Conservation (phyloP, 208 protist species). For the Leishmania martiniquensis region DNA sequence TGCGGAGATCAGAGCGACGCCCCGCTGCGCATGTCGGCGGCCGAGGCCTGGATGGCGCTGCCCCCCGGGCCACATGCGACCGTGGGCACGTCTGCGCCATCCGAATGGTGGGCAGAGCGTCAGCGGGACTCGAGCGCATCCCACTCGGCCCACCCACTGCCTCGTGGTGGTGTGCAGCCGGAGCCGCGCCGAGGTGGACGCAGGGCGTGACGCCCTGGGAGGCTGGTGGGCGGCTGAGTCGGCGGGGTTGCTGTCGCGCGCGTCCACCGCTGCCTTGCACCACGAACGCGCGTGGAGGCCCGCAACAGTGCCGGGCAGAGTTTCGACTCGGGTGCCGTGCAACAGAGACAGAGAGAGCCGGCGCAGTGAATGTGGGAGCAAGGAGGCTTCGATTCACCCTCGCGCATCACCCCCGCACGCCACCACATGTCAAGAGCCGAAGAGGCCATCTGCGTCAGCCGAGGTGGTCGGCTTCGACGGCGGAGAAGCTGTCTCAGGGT, state of each 20-base stretch:
- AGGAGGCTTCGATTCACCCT: background rate
- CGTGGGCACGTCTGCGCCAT: too few species aligned
- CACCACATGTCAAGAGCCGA: background rate
- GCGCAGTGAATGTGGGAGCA: too few species aligned
- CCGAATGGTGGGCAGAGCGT: too few species aligned
- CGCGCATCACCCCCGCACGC: background rate
- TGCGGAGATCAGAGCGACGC: too few species aligned
- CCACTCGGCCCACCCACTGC: too few species aligned
- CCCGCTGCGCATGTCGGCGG: too few species aligned
- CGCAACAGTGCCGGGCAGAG: background rate
- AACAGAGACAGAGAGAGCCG: background rate
- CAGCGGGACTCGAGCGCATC: too few species aligned
- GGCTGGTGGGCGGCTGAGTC: background rate
- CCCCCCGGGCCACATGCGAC: too few species aligned
- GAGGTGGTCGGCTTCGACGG: slow-evolving; percentile 18
- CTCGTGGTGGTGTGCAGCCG: too few species aligned
- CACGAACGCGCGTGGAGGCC: background rate
- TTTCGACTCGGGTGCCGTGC: background rate
- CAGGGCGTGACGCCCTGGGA: too few species aligned
- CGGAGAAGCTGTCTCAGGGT: background rate
- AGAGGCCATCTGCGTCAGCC: background rate
- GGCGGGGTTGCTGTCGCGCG: background rate
- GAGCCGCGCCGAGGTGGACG: too few species aligned
- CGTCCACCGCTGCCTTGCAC: background rate
- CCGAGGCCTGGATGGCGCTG: too few species aligned